Evolutionary conservation across 2,329 filamentous ascomycete genomes (phyloP).

Genomic region (Trichophyton benhamiae): DNA sequence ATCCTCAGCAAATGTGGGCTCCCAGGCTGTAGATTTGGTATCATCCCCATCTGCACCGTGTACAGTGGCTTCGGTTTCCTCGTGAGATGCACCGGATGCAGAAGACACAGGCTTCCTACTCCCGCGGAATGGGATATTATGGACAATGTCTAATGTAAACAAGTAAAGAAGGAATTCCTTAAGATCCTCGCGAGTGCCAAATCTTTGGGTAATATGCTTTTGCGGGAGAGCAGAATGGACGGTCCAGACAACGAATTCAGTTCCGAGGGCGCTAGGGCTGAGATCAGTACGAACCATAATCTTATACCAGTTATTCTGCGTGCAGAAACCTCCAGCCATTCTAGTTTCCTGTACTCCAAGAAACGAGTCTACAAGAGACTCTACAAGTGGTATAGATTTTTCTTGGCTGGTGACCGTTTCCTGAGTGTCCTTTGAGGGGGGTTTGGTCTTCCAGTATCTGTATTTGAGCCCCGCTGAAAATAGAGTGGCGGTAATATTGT

Average conservation of each 20-base stretch:
- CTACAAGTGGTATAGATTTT: constrained; percentile 19
- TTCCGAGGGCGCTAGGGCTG: constrained; percentile 24
- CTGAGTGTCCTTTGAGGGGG: constrained; percentile 13
- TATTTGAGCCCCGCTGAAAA: constrained; percentile 23
- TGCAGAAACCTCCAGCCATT: constrained; percentile 27
- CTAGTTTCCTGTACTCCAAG: constrained; percentile 33
- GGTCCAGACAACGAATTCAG: constrained; percentile 28
- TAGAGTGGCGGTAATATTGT: constrained; percentile 22
- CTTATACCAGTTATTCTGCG: constrained; percentile 25
- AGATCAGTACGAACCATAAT: constrained; percentile 29
- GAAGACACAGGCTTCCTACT: not conserved
- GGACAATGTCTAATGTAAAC: constrained; percentile 28
- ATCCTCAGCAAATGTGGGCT: constrained; percentile 22
- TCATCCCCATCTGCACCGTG: not conserved
- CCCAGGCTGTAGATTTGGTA: constrained; percentile 7
- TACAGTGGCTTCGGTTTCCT: not conserved
- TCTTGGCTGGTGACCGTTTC: constrained; percentile 14
- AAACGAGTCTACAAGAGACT: constrained; percentile 33
- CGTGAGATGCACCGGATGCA: not conserved
- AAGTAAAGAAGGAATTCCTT: constrained; percentile 25
- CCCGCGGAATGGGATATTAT: constrained; percentile 18
- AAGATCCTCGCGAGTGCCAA: constrained; percentile 25
- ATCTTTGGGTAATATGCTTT: constrained; percentile 19
- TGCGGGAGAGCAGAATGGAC: constrained; percentile 22
- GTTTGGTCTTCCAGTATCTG: constrained; percentile 16